Evolutionary conservation across 1,139 yeast species (phyloP), one percentile per base, ranked within the genome.

Genomic region (Yamadazyma songkhlaensis): DNA sequence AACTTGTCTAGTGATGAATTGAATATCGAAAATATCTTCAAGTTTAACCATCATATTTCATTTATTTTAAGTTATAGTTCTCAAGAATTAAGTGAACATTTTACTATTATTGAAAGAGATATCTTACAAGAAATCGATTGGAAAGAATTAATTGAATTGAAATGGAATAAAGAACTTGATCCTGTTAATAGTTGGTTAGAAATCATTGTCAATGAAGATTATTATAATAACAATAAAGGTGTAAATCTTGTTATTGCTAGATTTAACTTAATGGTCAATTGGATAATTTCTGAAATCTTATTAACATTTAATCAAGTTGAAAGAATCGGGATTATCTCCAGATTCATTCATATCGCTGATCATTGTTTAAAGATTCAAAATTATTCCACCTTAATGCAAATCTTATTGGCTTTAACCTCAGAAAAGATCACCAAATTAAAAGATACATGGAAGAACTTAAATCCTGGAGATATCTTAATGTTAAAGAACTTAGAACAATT

Each of bases 101-200:
- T 92, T 59, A 90, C 97, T 0, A 57, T 85, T 37, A 85, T 92
- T 47, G 98, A 92, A 57, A 72, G 81, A 39, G 97, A 90, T 57
- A 77, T 90, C 37, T 59, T 90, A 25, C 76, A 79, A 38, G 96
- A 88, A 50, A 75, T 92, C 32, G 97, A 90, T 57, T 90, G 97
- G 97, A 83, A 82, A 53, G 96, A 88, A 50, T 69, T 90, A 37
- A 73, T 90, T 38, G 94, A 88, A 49, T 64, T 86, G 47, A 74
- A 79, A 41, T 85, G 95, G 89, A 77, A 77, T 45, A 76, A 77
- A 42, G 78, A 79, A 30, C 63, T 85, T 32, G 74, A 73, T 2
- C 84, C 90, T 0, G 82, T 82, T n/a, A 82, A 81, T 46, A 84
- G 94, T 53, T 92, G 98, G 98, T 64, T 89, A 22, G 85, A 82